Evolutionary conservation across 2,329 filamentous ascomycete genomes (phyloP).

Genomic region (Madurella fahalii): DNA sequence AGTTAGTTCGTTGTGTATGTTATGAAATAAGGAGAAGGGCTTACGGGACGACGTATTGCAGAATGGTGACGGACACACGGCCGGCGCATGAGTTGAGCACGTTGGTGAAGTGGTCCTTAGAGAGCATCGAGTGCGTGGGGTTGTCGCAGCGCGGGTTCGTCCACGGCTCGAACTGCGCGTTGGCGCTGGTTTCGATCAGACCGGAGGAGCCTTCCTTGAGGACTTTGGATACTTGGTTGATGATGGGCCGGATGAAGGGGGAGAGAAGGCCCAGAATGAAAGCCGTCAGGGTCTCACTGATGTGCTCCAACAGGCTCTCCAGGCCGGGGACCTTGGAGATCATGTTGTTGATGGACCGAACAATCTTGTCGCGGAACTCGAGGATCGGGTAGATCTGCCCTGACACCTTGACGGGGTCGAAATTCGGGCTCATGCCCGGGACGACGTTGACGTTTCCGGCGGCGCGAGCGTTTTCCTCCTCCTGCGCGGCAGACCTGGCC

Average conservation of each 20-base stretch:
- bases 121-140: constrained; percentile 77
- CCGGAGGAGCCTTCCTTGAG: constrained; percentile 82
- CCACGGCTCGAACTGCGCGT: constrained; percentile 77
- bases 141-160: constrained; percentile 70
- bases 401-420: constrained; percentile 74
- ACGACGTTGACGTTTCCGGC: constrained; percentile 52
- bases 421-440: constrained; percentile 69
- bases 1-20: background rate
- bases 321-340: constrained; percentile 91
- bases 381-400: constrained; percentile 91
- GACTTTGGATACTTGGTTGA: constrained; percentile 76
- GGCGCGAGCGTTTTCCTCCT: constrained; percentile 49
- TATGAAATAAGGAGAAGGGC: constrained; percentile 28
- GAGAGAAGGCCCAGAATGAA: constrained; percentile 89
- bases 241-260: constrained; percentile 88
- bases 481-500: constrained; percentile 58
- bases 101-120: constrained; percentile 82
- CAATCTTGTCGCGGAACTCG: constrained; percentile 88
- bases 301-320: constrained; percentile 85
- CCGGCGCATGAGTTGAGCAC: constrained; percentile 74
- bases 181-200: constrained; percentile 62
- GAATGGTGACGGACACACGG: constrained; percentile 65
- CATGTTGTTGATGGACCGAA: constrained; percentile 76
- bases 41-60: constrained; percentile 82
- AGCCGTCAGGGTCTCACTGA: constrained; percentile 86